A percentile compares a stretch with the other conserved stretches of the same genome.
These are phyloP conservation scores for Suillus brevipes DNA, from an alignment of 768 basidiomycete genomes.

Conservation along the genomic window DNA sequence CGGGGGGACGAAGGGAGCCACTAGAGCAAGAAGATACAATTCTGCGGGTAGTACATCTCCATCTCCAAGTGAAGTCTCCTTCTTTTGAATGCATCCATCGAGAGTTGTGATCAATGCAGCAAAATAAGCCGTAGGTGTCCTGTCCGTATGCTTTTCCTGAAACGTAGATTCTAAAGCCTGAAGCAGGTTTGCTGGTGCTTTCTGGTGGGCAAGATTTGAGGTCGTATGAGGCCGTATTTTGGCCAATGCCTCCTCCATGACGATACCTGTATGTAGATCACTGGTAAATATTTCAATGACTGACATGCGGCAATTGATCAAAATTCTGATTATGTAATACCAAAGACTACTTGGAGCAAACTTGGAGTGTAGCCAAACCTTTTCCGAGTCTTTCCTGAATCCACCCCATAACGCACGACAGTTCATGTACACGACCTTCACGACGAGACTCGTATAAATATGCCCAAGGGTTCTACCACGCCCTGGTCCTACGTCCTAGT, in stretches of 20 bases:
- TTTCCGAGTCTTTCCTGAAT: background rate
- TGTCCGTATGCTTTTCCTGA: slow-evolving; percentile 64
- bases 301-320: slow-evolving; percentile 13
- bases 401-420: background rate
- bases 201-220: slow-evolving; percentile 84
- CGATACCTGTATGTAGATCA: slow-evolving; percentile 6
- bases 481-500: slow-evolving; percentile 71
- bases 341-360: background rate
- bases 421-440: slow-evolving; percentile 12
- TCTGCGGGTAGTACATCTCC: slow-evolving; percentile 39
- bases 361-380: background rate
- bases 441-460: slow-evolving; percentile 18
- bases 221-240: slow-evolving; percentile 88
- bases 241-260: slow-evolving; percentile 66
- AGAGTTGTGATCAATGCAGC: slow-evolving; percentile 86
- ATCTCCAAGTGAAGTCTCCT: slow-evolving; percentile 70
- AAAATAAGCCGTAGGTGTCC: slow-evolving; percentile 88
- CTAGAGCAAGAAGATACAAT: slow-evolving; percentile 38
- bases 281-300: background rate
- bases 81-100: slow-evolving; percentile 71
- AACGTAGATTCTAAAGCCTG: slow-evolving; percentile 82
- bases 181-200: slow-evolving; percentile 83
- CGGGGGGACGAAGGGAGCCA: slow-evolving; percentile 54
- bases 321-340: slow-evolving; percentile 37
- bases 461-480: slow-evolving; percentile 42